These are phyloP conservation scores for Fusarium agapanthi DNA, from an alignment of 2,329 filamentous ascomycete species.

Conservation along the genomic window DNA sequence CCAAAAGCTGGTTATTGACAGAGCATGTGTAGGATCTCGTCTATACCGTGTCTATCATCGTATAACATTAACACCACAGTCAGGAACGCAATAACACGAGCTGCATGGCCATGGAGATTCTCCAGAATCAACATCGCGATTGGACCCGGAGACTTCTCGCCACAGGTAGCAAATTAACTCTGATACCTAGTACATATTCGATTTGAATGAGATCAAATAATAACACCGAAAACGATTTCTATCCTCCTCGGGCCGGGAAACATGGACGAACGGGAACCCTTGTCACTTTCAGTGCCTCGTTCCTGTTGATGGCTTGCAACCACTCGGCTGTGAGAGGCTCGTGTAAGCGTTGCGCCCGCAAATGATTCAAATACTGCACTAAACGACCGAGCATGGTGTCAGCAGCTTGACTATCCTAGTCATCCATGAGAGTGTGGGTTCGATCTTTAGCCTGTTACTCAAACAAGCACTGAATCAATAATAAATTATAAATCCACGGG, in stretches of 20 bases:
- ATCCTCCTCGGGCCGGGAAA: conserved; percentile 19
- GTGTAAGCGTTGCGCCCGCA: conserved; percentile 41
- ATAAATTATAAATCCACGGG: conserved; percentile 6
- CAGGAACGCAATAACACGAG: background rate
- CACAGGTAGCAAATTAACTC: background rate
- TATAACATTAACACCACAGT: background rate
- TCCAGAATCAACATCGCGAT: background rate
- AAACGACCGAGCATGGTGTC: conserved; percentile 39
- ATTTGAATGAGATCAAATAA: conserved; percentile 6
- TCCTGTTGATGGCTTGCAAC: conserved; percentile 30
- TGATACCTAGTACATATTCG: background rate
- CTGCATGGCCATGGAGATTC: background rate
- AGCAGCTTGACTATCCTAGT: conserved; percentile 33
- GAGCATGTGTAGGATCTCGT: background rate
- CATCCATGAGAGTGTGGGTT: conserved; percentile 24
- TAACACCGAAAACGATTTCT: conserved; percentile 15
- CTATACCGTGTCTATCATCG: background rate
- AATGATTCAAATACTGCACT: conserved; percentile 39
- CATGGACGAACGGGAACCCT: conserved; percentile 20
- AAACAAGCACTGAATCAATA: background rate
- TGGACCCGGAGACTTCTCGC: background rate
- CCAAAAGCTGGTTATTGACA: background rate
- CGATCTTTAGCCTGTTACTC: conserved; percentile 27
- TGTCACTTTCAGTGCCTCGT: conserved; percentile 21
- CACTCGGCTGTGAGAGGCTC: conserved; percentile 31